Conservation (phyloP, 768 basidiomycete species). For the Ramaria sp. region DNA sequence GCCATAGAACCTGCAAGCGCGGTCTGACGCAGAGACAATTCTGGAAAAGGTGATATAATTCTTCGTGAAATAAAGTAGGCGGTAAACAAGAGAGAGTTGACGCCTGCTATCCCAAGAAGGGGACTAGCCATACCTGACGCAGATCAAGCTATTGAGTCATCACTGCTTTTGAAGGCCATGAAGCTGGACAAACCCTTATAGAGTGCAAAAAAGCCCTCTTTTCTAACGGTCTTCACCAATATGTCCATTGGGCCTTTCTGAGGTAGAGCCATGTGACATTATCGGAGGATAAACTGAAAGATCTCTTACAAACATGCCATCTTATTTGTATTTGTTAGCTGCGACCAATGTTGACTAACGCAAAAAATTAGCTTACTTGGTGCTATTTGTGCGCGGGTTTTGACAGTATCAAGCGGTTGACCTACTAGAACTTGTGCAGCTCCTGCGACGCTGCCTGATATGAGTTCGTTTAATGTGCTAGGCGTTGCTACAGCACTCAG, state of each 20-base stretch:
- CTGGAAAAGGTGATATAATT: constrained; percentile 79
- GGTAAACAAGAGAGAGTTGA: constrained; percentile 92
- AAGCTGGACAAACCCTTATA: constrained; percentile 65
- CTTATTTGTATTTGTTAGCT: constrained; percentile 24
- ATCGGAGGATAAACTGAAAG: background rate
- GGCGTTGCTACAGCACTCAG: constrained; percentile 16
- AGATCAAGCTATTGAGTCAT: background rate
- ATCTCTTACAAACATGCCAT: constrained; percentile 75
- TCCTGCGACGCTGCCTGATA: constrained; percentile 87
- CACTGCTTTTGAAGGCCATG: background rate
- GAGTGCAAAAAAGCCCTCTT: constrained; percentile 85
- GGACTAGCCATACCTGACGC: constrained; percentile 79
- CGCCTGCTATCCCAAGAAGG: constrained; percentile 84
- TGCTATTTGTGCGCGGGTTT: constrained; percentile 81
- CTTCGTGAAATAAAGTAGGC: constrained; percentile 77
- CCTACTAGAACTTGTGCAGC: constrained; percentile 93
- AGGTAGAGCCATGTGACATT: background rate
- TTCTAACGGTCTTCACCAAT: constrained; percentile 62
- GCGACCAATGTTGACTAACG: background rate
- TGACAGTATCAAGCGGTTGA: constrained; percentile 82
- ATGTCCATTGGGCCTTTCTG: constrained; percentile 96
- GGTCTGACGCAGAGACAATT: constrained; percentile 68
- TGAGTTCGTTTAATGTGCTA: constrained; percentile 67
- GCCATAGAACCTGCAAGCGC: constrained; percentile 87
- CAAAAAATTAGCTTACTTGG: constrained; percentile 41